Percentiles rank a stretch among this genome's conserved stretches.
These are phyloP conservation scores for Corinectria fuckeliana DNA, from an alignment of 2,329 filamentous ascomycete genomes.

Conservation along the genomic window DNA sequence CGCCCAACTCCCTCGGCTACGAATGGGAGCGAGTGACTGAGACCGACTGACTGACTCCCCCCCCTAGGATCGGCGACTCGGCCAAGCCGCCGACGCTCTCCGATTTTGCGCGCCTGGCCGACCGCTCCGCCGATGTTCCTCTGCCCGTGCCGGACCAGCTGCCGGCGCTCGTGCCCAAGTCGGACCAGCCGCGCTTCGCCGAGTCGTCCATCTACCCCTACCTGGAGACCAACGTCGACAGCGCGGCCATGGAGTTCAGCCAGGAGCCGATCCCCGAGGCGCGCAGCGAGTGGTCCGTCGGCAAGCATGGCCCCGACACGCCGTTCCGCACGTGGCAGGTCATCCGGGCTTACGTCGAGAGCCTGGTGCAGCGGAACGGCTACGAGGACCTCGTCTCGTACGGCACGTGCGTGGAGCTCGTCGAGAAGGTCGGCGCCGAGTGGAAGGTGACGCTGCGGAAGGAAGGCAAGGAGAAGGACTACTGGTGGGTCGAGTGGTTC, in stretches of 20 bases:
- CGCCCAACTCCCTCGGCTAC: too few species aligned
- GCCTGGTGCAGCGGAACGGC: conserved; percentile 57
- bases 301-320: conserved; percentile 59
- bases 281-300: conserved; percentile 38
- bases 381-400: conserved; percentile 60
- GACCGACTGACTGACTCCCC: background rate
- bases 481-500: conserved; percentile 68
- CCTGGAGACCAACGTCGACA: conserved; percentile 68
- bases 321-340: conserved; percentile 68
- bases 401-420: conserved; percentile 66
- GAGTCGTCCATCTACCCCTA: conserved; percentile 67
- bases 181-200: conserved; percentile 54
- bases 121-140: conserved; percentile 56
- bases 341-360: conserved; percentile 61
- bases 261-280: conserved; percentile 58
- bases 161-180: conserved; percentile 52
- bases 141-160: conserved; percentile 53
- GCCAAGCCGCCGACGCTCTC: conserved; percentile 48
- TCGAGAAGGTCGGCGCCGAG: conserved; percentile 54
- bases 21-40: background rate
- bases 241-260: conserved; percentile 64
- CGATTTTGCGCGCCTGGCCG: conserved; percentile 53
- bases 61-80: conserved; percentile 50
- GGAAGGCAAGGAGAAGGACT: conserved; percentile 49
- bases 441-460: conserved; percentile 59